phyloP scores from a whole-genome alignment of 768 basidiomycete species.

The Lactifluus subvellereus region DNA sequence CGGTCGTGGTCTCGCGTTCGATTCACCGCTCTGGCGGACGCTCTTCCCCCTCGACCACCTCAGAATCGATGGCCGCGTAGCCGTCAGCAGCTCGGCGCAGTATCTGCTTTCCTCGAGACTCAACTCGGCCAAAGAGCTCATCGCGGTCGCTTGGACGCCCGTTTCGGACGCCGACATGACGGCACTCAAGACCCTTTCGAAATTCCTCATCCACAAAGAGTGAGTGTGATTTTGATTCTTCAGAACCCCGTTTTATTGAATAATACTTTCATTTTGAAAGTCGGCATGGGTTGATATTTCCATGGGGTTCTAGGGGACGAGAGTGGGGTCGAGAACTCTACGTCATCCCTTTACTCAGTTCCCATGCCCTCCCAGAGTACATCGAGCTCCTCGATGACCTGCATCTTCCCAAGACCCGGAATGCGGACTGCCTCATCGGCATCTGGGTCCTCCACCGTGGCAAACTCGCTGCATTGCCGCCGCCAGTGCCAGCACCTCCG shows the following conservation, averaged over 20 bases:
- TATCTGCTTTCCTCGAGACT: slow-evolving; percentile 76
- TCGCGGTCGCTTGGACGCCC: slow-evolving; percentile 70
- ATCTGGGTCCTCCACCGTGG: slow-evolving; percentile 85
- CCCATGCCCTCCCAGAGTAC: slow-evolving; percentile 72
- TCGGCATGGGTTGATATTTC: slow-evolving; percentile 81
- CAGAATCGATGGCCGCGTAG: slow-evolving; percentile 80
- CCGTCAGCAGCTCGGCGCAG: slow-evolving; percentile 64
- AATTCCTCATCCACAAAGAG: slow-evolving; percentile 70
- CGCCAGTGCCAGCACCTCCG: background rate
- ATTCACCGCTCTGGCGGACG: slow-evolving; percentile 64
- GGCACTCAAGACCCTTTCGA: slow-evolving; percentile 56
- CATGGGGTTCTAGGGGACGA: slow-evolving; percentile 73
- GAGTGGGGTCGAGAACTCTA: slow-evolving; percentile 83
- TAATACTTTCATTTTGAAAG: slow-evolving; percentile 36
- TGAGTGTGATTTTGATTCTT: slow-evolving; percentile 34
- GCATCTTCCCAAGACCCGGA: slow-evolving; percentile 57
- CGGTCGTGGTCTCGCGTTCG: slow-evolving; percentile 52
- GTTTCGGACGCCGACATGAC: slow-evolving; percentile 37
- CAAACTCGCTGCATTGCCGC: slow-evolving; percentile 44
- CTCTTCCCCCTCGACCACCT: slow-evolving; percentile 68
- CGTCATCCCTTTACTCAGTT: slow-evolving; percentile 67
- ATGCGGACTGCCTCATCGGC: slow-evolving; percentile 64
- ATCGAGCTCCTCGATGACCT: slow-evolving; percentile 78
- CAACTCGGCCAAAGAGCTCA: slow-evolving; percentile 71
- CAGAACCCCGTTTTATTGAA: background rate